Conservation (phyloP, 192 early-diverging fungal genomes). For the Irineochytrium annulatum region DNA sequence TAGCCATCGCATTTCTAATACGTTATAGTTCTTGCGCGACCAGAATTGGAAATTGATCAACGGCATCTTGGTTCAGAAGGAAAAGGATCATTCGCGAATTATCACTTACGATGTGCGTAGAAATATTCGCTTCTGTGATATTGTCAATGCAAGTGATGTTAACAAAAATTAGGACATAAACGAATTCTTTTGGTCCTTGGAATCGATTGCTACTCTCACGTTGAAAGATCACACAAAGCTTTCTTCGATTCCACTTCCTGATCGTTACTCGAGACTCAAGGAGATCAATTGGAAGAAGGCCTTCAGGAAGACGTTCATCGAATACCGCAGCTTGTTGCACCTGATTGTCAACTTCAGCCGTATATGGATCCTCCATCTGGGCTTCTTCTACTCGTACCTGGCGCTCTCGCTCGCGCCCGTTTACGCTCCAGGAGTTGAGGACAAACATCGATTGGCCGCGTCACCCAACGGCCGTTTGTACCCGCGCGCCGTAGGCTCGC, state of each 20-base stretch:
- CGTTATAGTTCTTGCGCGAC: neutral
- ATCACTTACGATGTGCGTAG: neutral
- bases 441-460: no score
- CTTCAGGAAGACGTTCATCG: constrained; percentile 79
- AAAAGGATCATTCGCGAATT: neutral
- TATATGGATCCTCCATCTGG: constrained; percentile 81
- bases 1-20: no score
- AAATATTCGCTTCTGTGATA: constrained; percentile 48
- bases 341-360: constrained; percentile 76
- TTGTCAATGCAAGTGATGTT: constrained; percentile 63
- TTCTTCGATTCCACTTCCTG: constrained; percentile 7
- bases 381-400: constrained; percentile 76
- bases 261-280: constrained; percentile 59
- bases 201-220: constrained; percentile 54
- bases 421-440: no score
- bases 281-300: constrained; percentile 66
- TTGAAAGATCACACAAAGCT: constrained; percentile 8
- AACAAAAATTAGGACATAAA: constrained; percentile 73
- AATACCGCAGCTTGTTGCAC: constrained; percentile 80
- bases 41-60: neutral
- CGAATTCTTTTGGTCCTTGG: constrained; percentile 75
- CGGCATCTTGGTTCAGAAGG: neutral
- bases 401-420: constrained; percentile 30
- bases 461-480: neutral
- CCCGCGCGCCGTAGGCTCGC: neutral